Conservation (phyloP, 2,329 filamentous ascomycete genomes). For the Dichotomopilus funicola region DNA sequence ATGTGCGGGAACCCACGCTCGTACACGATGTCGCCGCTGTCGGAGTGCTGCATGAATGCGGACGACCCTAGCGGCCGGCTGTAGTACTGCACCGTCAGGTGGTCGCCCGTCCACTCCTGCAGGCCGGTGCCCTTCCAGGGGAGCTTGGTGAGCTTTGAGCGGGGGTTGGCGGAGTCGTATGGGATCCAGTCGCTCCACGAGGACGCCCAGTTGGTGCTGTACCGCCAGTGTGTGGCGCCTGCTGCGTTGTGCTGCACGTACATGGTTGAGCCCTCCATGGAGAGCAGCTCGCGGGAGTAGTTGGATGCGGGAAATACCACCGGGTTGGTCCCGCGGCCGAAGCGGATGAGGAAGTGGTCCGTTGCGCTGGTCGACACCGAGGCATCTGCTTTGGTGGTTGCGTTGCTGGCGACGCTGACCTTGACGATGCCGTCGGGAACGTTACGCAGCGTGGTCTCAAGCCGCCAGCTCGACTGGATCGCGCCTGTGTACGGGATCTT, state of each 20-base stretch:
- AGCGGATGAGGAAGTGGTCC: conserved; percentile 57
- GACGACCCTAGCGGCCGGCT: conserved; percentile 52
- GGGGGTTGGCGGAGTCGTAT: neutral
- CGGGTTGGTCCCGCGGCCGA: conserved; percentile 52
- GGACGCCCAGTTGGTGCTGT: conserved; percentile 55
- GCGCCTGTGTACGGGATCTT: conserved; percentile 40
- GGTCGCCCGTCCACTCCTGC: conserved; percentile 55
- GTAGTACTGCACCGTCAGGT: conserved; percentile 59
- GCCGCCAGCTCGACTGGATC: conserved; percentile 48
- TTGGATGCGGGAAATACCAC: conserved; percentile 54
- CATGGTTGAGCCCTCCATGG: conserved; percentile 33
- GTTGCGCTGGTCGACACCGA: conserved; percentile 30
- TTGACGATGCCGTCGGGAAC: conserved; percentile 56
- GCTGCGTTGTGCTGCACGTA: conserved; percentile 52
- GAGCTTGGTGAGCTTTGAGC: conserved; percentile 32
- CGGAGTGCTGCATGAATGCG: conserved; percentile 53
- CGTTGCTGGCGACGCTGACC: conserved; percentile 47
- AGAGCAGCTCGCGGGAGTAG: conserved; percentile 49
- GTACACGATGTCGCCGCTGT: conserved; percentile 34
- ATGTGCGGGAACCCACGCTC: conserved; percentile 54
- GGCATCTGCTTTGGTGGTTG: conserved; percentile 28
- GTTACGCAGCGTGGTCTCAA: conserved; percentile 44
- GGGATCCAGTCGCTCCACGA: conserved; percentile 39
- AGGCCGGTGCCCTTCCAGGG: conserved; percentile 52
- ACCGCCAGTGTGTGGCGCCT: conserved; percentile 57